Evolutionary conservation across 2,329 filamentous ascomycete genomes (phyloP).

Genomic region (Trichoderma hamatum): DNA sequence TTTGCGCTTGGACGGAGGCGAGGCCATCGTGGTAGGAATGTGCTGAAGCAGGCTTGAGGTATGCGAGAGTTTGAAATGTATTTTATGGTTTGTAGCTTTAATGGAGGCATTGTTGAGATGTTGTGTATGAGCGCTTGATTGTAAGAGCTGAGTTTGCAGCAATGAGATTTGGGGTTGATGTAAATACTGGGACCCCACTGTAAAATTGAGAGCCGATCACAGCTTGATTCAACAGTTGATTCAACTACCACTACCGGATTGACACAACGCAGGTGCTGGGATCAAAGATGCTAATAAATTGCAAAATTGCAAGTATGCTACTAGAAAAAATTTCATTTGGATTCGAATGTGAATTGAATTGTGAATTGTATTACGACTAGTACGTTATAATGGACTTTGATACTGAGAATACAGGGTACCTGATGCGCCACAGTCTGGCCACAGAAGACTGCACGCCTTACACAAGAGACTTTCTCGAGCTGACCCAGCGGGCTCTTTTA

Average conservation of each 20-base stretch:
- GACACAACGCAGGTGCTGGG: not conserved
- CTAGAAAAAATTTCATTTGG: no score
- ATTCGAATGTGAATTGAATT: no score
- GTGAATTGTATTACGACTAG: no score
- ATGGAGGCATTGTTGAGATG: not conserved
- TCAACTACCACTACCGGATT: not conserved
- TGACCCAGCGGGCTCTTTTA: not conserved
- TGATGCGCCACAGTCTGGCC: not conserved
- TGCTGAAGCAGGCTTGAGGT: not conserved
- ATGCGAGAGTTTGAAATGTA: not conserved
- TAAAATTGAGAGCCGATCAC: not conserved
- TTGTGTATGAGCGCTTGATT: not conserved
- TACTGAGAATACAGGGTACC: not conserved
- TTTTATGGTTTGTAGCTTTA: not conserved
- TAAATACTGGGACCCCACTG: not conserved
- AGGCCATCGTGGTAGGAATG: conserved; percentile 19
- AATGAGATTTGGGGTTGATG: not conserved
- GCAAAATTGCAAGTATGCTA: not conserved
- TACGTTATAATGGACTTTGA: not conserved
- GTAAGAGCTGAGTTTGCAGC: not conserved
- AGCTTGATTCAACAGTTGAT: no score
- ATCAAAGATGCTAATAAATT: no score
- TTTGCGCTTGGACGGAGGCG: conserved; percentile 1
- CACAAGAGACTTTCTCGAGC: not conserved
- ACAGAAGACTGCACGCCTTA: not conserved